Percentiles rank a stretch among this genome's conserved stretches.
These are phyloP conservation scores for Nemania sp. DNA, from an alignment of 2,329 filamentous ascomycete species.

Conservation along the genomic window DNA sequence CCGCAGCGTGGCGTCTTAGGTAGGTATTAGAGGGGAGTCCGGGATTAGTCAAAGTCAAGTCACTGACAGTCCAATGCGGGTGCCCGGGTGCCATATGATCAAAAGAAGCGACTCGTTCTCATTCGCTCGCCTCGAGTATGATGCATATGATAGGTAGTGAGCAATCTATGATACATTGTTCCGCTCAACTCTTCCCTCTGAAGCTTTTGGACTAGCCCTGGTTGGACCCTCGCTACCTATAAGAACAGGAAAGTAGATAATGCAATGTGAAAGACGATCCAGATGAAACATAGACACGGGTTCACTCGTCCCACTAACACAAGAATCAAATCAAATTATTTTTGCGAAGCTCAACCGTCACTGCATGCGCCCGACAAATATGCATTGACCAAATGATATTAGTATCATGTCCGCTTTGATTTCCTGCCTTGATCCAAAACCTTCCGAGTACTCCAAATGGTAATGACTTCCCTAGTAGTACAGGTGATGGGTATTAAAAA, in stretches of 20 bases:
- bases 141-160: conserved; percentile 12
- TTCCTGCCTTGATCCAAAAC: not conserved
- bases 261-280: not conserved
- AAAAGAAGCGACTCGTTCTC: not conserved
- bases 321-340: conserved; percentile 2
- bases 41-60: no score
- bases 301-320: not conserved
- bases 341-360: conserved; percentile 1
- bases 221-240: no score
- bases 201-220: no score
- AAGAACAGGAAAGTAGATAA: no score
- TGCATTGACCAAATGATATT: conserved; percentile 9
- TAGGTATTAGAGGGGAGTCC: no score
- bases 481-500: conserved; percentile 12
- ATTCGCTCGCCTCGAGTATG: conserved; percentile 16
- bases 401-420: conserved; percentile 3
- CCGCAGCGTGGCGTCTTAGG: no score
- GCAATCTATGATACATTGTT: no score
- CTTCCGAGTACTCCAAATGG: conserved; percentile 10
- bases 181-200: no score
- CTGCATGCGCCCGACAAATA: conserved; percentile 8
- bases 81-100: not conserved
- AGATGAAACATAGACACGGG: not conserved
- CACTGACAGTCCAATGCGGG: conserved; percentile 6
- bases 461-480: conserved; percentile 8